Evolutionary conservation across 805 yeast species (phyloP).

Genomic region (Sugiyamaella lignohabitans): DNA sequence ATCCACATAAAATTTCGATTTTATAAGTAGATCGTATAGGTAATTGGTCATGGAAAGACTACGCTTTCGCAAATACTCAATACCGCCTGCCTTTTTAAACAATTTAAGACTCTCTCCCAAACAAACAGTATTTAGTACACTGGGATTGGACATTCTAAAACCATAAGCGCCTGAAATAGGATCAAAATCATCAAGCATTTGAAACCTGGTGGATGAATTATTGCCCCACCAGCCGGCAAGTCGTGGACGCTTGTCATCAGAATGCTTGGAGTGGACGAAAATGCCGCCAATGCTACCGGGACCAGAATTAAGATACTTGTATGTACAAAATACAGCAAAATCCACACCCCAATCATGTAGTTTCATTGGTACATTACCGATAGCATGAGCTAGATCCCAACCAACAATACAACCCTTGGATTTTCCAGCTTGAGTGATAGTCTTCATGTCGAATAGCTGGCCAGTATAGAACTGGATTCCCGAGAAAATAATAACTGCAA

Average conservation of each 20-base stretch:
- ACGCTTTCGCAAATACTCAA: constrained; percentile 48
- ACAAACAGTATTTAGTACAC: constrained; percentile 77
- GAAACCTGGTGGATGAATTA: constrained; percentile 58
- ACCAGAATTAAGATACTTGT: constrained; percentile 85
- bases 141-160: constrained; percentile 84
- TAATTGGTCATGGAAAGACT: constrained; percentile 52
- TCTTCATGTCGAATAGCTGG: constrained; percentile 67
- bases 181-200: constrained; percentile 70
- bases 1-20: constrained; percentile 42
- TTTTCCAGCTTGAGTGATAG: constrained; percentile 63
- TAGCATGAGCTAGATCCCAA: constrained; percentile 96
- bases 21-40: constrained; percentile 43
- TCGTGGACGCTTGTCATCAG: constrained; percentile 44
- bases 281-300: constrained; percentile 92
- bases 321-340: constrained; percentile 92
- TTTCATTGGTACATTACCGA: constrained; percentile 70
- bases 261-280: constrained; percentile 55
- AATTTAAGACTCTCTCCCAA: constrained; percentile 59
- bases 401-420: constrained; percentile 50
- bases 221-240: constrained; percentile 99
- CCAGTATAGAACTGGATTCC: constrained; percentile 94
- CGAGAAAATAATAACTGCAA: constrained; percentile 73
- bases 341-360: constrained; percentile 88
- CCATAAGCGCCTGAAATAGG: constrained; percentile 86
- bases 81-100: constrained; percentile 57